A percentile compares a stretch with the other conserved stretches of the same genome.
These are phyloP conservation scores for Eucalyptus microcorys DNA, from an alignment of 345 rosid genomes.

Conservation along the genomic window DNA sequence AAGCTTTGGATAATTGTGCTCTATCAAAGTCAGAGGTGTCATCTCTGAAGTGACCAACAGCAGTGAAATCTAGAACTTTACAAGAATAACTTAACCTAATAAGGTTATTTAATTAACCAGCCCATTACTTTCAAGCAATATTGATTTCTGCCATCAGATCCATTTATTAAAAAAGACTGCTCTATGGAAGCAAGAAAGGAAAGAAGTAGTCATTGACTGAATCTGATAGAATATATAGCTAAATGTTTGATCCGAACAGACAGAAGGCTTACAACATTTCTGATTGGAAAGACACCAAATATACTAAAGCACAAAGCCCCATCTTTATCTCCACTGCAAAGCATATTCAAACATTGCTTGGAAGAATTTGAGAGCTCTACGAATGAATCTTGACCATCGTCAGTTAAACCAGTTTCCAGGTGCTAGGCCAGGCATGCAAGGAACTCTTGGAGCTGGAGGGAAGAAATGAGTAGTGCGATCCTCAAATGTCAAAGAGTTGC, in stretches of 20 bases:
- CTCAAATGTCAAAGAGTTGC: slow-evolving; percentile 30
- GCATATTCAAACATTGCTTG: slow-evolving; percentile 66
- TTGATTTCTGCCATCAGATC: not conserved
- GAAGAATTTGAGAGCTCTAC: slow-evolving; percentile 66
- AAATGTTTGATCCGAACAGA: not conserved
- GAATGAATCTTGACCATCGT: slow-evolving; percentile 76
- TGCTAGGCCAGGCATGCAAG: slow-evolving; percentile 65
- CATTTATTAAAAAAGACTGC: not conserved
- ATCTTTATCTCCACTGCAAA: slow-evolving; percentile 83
- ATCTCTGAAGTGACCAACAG: not conserved
- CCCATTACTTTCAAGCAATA: not conserved
- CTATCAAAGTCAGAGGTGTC: not conserved
- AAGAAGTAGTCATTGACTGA: not conserved
- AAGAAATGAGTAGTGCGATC: slow-evolving; percentile 87
- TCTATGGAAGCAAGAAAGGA: not conserved
- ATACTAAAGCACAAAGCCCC: slow-evolving; percentile 80
- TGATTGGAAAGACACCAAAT: slow-evolving; percentile 87
- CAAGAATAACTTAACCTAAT: not conserved
- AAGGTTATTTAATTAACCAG: not conserved
- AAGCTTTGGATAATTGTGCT: not conserved
- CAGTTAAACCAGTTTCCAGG: slow-evolving; percentile 75
- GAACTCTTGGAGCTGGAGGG: slow-evolving; percentile 85
- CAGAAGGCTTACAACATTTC: slow-evolving; percentile 65
- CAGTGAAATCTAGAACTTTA: not conserved
- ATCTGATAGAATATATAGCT: not conserved